Evolutionary conservation across 1,284 basidiomycete species (phyloP), one percentile per base, ranked within the genome.

Genomic region (Pseudomicrostroma phylloplanum): DNA sequence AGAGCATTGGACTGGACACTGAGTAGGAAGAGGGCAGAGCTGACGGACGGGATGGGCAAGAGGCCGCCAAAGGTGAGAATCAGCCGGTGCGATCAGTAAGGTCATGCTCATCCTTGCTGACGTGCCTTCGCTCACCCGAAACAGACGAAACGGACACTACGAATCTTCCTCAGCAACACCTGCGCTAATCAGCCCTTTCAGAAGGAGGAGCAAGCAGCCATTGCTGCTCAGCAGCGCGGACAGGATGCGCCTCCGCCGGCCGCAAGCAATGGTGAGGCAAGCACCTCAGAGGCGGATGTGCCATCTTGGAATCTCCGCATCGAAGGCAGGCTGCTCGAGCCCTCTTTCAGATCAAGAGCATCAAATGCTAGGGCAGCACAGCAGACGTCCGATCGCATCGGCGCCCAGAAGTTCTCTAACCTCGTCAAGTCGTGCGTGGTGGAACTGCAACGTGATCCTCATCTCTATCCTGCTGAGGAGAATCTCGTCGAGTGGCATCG

Each of bases 1-100:
- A 85, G 89, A 66, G 90, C 89, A 78, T 83, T 97, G 11, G 93
- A 97, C 80, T 97, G 94, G 94, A 94, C 91, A 6, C 87, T 96
- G 81, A 87, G 87, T 70, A 83, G 94, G 68, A 96, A 96, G 80
- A 87, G 86, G 68, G 89, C 89, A 12, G 94, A 97, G 77, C 86
- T 79, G 9, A 70, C 70, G 46, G 76, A 79, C 39, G 68, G 68
- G 3, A 62, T 76, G 59, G 70, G 70, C 55, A 67, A 81, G 63
- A 79, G 51, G 21, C 51, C 82, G 8, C 74, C 80, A 6, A 77
- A 80, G 67, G 82, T 81, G 64, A 66, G 79, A 68, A 21, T 6
- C 6, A n/a, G 15, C 43, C 6, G 21, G 43, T 17, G 6, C 21
- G 43, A 48, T 6, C 12, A 17, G 7, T 19, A 1, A 48, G 43